Percentiles rank a stretch among this genome's conserved stretches.
Evolutionary conservation across 257 asterid genomes (phyloP).

Genomic region (Cynanchum wilfordii): DNA sequence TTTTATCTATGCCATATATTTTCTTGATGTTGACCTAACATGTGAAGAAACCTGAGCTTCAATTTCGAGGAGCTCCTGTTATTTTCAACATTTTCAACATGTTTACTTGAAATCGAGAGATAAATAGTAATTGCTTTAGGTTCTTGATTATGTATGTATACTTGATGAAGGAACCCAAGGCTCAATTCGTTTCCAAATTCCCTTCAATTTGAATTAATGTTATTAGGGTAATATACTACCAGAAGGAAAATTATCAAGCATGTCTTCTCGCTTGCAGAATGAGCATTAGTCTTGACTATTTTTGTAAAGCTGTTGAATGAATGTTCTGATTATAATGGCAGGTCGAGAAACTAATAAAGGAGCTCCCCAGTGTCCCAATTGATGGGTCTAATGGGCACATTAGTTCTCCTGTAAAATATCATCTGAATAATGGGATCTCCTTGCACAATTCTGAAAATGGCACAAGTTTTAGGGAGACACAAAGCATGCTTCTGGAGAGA

Average conservation of each 20-base stretch:
- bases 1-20: background rate
- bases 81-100: background rate
- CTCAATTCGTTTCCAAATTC: background rate
- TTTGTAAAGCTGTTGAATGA: background rate
- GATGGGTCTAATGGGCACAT: conserved; percentile 54
- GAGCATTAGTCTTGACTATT: background rate
- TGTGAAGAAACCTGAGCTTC: background rate
- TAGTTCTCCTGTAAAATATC: conserved; percentile 39
- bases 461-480: conserved; percentile 78
- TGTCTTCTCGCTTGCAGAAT: background rate
- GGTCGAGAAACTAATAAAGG: conserved; percentile 92
- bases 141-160: background rate
- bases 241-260: background rate
- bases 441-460: conserved; percentile 61
- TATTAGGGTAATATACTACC: background rate
- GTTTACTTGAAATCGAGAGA: background rate
- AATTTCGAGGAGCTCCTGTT: background rate
- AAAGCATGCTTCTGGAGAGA: conserved; percentile 94
- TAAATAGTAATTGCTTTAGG: background rate
- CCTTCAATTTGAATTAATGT: background rate
- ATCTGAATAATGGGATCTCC: conserved; percentile 51
- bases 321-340: conserved; percentile 16
- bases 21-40: background rate
- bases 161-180: background rate
- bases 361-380: conserved; percentile 74